Evolutionary conservation across 2,329 filamentous ascomycete genomes (phyloP), one percentile per base, ranked within the genome.

Genomic region (Pyrenophora seminiperda): DNA sequence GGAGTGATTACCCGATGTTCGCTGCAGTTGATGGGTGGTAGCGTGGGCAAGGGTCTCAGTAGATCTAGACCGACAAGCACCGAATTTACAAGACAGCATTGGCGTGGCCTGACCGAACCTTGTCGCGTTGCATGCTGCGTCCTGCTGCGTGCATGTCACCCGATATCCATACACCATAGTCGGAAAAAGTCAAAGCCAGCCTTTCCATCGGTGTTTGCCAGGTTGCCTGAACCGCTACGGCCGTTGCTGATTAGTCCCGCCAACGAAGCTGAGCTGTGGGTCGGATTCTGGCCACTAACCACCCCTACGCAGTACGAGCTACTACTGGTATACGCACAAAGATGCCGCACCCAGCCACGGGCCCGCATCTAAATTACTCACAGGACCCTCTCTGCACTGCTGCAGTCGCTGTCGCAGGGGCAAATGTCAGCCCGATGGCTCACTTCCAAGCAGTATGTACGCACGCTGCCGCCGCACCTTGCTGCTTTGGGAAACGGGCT

Each of bases 11-110:
- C 42, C 47, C 42, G 47, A 39, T 37, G 47, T 45, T 50, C 29
- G 47, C 47, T 50, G 47, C 47, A 34, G 47, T 50, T 41, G 41
- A 41, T 37, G 14, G 14, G 41, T 50, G 46, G 47, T 38, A 41
- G 37, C 20, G 37, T n/a, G 29, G 17, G n/a, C 44, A 37, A 44
- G 47, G 40, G 47, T 47, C 36, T 30, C 36, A 41, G 30, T 20
- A 47, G 41, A 34, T 50, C 47, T 50, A 50, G 47, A 41, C 47
- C 47, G 31, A 29, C 41, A 41, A 41, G 19, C 47, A 36, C 24
- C 18, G 15, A 32, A 31, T 47, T 36, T 41, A 40, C 43, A 46
- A 18, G 10, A 38, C 24, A 29, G 34, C 18, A 46, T 27, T 27
- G 24, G 24, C 33, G 39, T 46, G 34, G 43, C 43, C 43, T 46